phyloP scores from a whole-genome alignment of 225 moss, liverwort and hornwort species.

The Bryoerythrophyllum caledonicum region DNA sequence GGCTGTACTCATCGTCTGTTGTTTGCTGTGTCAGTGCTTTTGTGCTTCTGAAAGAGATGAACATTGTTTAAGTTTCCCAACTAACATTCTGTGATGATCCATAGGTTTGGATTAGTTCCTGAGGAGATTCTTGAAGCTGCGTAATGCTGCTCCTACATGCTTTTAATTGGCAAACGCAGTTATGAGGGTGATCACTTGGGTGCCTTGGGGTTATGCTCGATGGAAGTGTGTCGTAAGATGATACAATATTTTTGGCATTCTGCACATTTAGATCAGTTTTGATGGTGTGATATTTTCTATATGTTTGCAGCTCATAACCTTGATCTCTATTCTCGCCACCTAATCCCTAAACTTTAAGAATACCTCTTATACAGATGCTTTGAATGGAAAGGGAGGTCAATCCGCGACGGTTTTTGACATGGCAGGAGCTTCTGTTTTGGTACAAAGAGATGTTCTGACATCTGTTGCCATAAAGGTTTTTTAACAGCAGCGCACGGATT shows the following conservation, averaged over 20 bases:
- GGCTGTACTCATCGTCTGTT: background rate
- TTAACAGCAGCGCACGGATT: background rate
- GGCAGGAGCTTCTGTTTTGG: background rate
- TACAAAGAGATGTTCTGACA: background rate
- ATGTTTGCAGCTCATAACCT: no score
- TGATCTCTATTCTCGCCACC: no score
- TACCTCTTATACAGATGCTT: background rate
- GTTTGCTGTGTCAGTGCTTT: slow-evolving; percentile 1
- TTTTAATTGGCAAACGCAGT: background rate
- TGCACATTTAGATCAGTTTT: no score
- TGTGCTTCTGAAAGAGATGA: background rate
- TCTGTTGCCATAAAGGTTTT: background rate
- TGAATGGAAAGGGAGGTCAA: background rate
- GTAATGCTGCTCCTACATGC: background rate
- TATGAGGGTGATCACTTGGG: background rate
- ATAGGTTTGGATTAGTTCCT: background rate
- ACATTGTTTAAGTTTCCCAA: background rate
- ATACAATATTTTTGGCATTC: no score
- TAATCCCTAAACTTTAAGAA: no score
- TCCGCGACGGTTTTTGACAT: background rate
- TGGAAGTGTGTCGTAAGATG: no score
- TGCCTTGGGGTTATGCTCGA: background rate
- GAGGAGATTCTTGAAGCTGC: background rate
- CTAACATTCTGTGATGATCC: background rate
- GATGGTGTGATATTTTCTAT: no score